Evolutionary conservation across 192 early-diverging fungal genomes (phyloP), one percentile per base, ranked within the genome.

Genomic region (Backusella psychrophila): DNA sequence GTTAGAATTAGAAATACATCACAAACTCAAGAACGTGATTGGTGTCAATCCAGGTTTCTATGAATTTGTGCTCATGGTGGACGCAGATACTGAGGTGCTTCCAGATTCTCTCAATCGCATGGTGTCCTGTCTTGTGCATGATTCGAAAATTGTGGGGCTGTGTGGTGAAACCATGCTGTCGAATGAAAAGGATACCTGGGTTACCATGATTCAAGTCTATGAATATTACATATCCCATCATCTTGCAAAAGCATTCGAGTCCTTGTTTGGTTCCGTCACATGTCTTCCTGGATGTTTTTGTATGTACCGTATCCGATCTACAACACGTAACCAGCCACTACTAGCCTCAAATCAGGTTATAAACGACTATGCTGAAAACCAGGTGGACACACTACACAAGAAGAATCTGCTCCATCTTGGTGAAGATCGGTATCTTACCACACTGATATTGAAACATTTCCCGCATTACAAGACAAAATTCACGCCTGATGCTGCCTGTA

Each of bases 191-290:
- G 88, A 93, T 77, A 93, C 94, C 19, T 98, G 94, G 94, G 92
- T 95, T 49, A 96, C 97, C 19, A 97, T 97, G 96, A 98, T 99
- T 83, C 97, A 99, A 77, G 95, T 99, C 53, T 99, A 98, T 79
- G 97, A 99, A 83, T 99, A 99, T 87, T 99, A 94, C 81, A 97
- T 99, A 72, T 94, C 92, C 33, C 97, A 99, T 87, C 96, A 99
- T 76, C 85, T 99, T 78, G 91, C 96, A 67, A 98, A 98, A 84
- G 95, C 97, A 1, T 98, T 98, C 74, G 97, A 98, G 86, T 98
- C 97, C 6, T 87, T 99, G 38, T 99, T 99, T 78, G 97, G 97
- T 11, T 94, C 92, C 23, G 97, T 99, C 17, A 96, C 97, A 5
- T 99, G 98, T 88, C 82, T 99, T 72, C 97, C 97, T 23, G 97